Percentiles rank a stretch among this genome's conserved stretches.
phyloP scores from a whole-genome alignment of 495 filamentous ascomycete genomes.

The Emericellopsis terricola region DNA sequence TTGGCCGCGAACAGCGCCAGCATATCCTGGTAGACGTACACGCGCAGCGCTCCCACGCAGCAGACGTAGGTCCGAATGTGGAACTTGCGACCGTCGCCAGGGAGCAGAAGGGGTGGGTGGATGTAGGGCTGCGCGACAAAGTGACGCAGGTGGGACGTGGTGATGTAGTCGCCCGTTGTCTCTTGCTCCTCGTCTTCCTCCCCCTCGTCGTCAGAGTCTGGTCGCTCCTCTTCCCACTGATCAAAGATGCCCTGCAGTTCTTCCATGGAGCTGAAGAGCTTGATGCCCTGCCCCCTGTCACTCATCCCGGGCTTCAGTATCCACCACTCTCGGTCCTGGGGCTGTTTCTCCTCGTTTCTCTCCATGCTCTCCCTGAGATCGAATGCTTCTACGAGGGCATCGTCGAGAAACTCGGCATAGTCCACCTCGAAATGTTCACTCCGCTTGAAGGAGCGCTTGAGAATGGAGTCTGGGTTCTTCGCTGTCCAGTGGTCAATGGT shows the following conservation, averaged over 20 bases:
- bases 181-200: slow-evolving; percentile 15
- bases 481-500: slow-evolving; percentile 65
- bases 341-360: slow-evolving; percentile 29
- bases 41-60: slow-evolving; percentile 51
- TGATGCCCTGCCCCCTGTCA: slow-evolving; percentile 82
- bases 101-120: slow-evolving; percentile 65
- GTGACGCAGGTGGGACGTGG: slow-evolving; percentile 82
- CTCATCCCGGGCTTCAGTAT: slow-evolving; percentile 96
- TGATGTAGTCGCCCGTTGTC: slow-evolving; percentile 31
- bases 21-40: slow-evolving; percentile 82
- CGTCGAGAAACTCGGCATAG: slow-evolving; percentile 91
- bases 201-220: slow-evolving; percentile 42
- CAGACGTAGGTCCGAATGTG: slow-evolving; percentile 87
- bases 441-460: slow-evolving; percentile 51
- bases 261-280: slow-evolving; percentile 67
- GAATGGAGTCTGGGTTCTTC: slow-evolving; percentile 56
- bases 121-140: slow-evolving; percentile 96
- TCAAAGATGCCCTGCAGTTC: slow-evolving; percentile 75
- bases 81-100: slow-evolving; percentile 61
- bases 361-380: slow-evolving; percentile 63
- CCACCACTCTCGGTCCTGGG: slow-evolving; percentile 71
- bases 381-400: slow-evolving; percentile 75
- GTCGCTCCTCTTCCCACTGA: slow-evolving; percentile 51
- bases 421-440: slow-evolving; percentile 80
- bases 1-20: slow-evolving; percentile 76